These are phyloP conservation scores for Spathaspora gorwiae DNA, from an alignment of 805 yeast species.

Conservation along the genomic window DNA sequence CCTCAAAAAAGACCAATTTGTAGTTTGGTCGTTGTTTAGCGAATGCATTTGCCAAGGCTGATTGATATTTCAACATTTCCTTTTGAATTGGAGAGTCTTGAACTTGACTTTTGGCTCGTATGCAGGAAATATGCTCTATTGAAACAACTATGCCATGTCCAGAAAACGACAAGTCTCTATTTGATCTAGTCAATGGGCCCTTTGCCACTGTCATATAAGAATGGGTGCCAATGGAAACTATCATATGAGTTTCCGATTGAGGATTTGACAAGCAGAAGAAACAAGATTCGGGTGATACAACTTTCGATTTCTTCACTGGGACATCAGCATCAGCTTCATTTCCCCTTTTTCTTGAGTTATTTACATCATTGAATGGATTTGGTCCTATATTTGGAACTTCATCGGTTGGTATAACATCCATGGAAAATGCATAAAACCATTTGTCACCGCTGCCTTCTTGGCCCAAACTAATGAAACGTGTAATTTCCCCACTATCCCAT, in stretches of 20 bases:
- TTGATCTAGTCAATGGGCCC: conserved; percentile 70
- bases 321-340: not conserved
- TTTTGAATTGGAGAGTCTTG: conserved; percentile 23
- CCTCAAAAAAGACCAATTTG: conserved; percentile 63
- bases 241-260: conserved; percentile 71
- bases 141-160: conserved; percentile 85
- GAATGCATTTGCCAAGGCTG: conserved; percentile 48
- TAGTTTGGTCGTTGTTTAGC: conserved; percentile 29
- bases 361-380: conserved; percentile 22
- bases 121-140: conserved; percentile 59
- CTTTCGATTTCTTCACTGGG: conserved; percentile 18
- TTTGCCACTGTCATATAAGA: conserved; percentile 75
- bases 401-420: conserved; percentile 8
- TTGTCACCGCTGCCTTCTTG: conserved; percentile 48
- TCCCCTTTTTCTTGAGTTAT: conserved; percentile 7
- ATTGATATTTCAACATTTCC: conserved; percentile 48
- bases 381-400: conserved; percentile 7
- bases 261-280: conserved; percentile 84
- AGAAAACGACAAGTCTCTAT: conserved; percentile 48
- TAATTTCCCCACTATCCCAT: conserved; percentile 46
- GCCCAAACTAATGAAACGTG: conserved; percentile 66
- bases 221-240: conserved; percentile 65
- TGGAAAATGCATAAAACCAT: conserved; percentile 74
- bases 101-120: conserved; percentile 16
- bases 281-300: conserved; percentile 58